Evolutionary conservation across 805 yeast genomes (phyloP).

Genomic region (Komagataella pastoris): DNA sequence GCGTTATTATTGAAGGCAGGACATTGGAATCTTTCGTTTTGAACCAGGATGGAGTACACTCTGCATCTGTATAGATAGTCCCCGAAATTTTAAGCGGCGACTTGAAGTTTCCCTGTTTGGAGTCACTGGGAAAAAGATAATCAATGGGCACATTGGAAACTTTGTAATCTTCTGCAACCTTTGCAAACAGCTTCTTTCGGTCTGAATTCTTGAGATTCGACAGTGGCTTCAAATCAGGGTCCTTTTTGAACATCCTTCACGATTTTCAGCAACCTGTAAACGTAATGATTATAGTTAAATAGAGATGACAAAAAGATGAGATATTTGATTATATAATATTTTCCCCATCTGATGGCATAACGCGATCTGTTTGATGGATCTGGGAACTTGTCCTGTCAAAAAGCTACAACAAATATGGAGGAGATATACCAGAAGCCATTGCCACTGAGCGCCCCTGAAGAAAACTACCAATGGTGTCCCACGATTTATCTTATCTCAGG

Average conservation of each 20-base stretch:
- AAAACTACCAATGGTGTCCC: slow-evolving; percentile 12
- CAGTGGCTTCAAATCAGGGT: slow-evolving; percentile 47
- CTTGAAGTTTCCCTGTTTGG: slow-evolving; percentile 55
- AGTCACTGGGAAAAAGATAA: slow-evolving; percentile 30
- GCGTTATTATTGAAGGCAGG: slow-evolving; percentile 60
- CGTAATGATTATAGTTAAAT: too few relatives aligned
- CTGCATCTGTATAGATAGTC: slow-evolving; percentile 47
- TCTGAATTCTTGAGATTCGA: slow-evolving; percentile 79
- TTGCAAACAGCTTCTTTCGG: slow-evolving; percentile 28
- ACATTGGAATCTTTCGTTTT: slow-evolving; percentile 36
- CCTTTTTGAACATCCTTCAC: slow-evolving; percentile 36
- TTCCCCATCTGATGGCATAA: not conserved
- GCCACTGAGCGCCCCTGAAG: not conserved
- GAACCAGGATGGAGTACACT: slow-evolving; percentile 65
- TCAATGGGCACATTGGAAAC: slow-evolving; percentile 6
- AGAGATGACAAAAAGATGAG: not conserved
- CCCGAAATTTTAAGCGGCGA: slow-evolving; percentile 42
- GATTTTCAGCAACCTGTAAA: not conserved
- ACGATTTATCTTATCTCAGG: slow-evolving; percentile 20
- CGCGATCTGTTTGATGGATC: not conserved
- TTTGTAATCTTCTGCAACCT: not conserved
- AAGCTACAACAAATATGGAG: not conserved
- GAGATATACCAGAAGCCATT: not conserved
- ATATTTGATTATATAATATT: not conserved
- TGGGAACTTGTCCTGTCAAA: not conserved